A percentile compares a stretch with the other conserved stretches of the same genome.
Conservation (phyloP, 2,329 filamentous ascomycete species). For the Clarireedia hainanense region DNA sequence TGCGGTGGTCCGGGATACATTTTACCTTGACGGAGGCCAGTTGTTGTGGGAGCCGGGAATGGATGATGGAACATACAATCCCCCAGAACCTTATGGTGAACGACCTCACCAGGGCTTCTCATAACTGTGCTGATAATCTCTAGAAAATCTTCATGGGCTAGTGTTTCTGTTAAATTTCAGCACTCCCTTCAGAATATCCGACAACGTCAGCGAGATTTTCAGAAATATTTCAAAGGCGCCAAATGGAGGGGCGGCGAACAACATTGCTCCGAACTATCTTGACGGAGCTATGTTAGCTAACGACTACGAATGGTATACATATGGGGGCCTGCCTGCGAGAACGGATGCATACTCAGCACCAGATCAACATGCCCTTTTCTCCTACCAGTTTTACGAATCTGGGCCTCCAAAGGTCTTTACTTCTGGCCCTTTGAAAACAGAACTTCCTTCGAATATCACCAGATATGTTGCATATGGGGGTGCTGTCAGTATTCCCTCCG, state of each 20-base stretch:
- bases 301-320: conserved; percentile 54
- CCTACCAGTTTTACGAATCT: conserved; percentile 47
- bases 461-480: conserved; percentile 59
- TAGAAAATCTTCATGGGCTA: conserved; percentile 44
- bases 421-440: neutral
- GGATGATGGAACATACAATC: conserved; percentile 34
- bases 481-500: conserved; percentile 56
- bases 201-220: conserved; percentile 48
- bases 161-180: conserved; percentile 54
- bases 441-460: conserved; percentile 40
- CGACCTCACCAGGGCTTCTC: neutral
- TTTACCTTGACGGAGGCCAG: conserved; percentile 58
- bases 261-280: conserved; percentile 46
- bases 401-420: conserved; percentile 33
- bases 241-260: conserved; percentile 39
- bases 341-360: conserved; percentile 34
- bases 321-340: conserved; percentile 46
- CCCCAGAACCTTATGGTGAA: conserved; percentile 35
- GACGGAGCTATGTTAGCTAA: conserved; percentile 62
- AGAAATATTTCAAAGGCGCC: conserved; percentile 39
- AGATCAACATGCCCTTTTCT: conserved; percentile 35
- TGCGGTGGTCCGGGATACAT: conserved; percentile 49
- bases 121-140: conserved; percentile 6
- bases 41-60: conserved; percentile 46
- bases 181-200: conserved; percentile 42